phyloP scores from a whole-genome alignment of 2,329 filamentous ascomycete species.

The Calycina marina region DNA sequence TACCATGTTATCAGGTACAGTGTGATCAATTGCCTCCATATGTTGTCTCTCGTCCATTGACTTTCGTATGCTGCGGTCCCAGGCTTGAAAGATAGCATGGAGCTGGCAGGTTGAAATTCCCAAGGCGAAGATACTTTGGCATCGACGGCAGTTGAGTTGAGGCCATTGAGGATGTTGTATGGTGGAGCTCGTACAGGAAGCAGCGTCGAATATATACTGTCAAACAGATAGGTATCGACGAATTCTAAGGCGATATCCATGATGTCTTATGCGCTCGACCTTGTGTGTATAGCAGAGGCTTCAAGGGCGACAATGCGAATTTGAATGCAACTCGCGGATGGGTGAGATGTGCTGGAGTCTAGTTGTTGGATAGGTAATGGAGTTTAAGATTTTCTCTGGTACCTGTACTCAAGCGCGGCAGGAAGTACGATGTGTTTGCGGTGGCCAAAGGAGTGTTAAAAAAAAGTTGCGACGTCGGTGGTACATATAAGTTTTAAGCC shows the following conservation, averaged over 20 bases:
- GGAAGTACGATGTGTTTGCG: too few species aligned
- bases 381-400: too few species aligned
- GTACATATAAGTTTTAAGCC: too few species aligned
- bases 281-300: too few species aligned
- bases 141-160: conserved; percentile 39
- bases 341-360: too few species aligned
- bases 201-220: conserved; percentile 59
- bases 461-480: too few species aligned
- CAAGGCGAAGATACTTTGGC: conserved; percentile 42
- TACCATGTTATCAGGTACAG: conserved; percentile 82
- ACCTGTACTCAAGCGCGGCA: too few species aligned
- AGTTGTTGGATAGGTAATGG: too few species aligned
- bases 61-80: conserved; percentile 68
- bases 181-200: conserved; percentile 45
- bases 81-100: conserved; percentile 55
- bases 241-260: conserved; percentile 93
- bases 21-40: conserved; percentile 57
- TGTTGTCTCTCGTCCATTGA: conserved; percentile 61
- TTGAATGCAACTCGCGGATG: too few species aligned
- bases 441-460: too few species aligned
- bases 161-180: conserved; percentile 34
- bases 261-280: too few species aligned
- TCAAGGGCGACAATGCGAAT: too few species aligned
- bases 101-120: conserved; percentile 59
- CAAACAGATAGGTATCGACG: conserved; percentile 67